These are phyloP conservation scores for Boechera divaricarpa DNA, from an alignment of 345 rosid genomes.

Conservation along the genomic window DNA sequence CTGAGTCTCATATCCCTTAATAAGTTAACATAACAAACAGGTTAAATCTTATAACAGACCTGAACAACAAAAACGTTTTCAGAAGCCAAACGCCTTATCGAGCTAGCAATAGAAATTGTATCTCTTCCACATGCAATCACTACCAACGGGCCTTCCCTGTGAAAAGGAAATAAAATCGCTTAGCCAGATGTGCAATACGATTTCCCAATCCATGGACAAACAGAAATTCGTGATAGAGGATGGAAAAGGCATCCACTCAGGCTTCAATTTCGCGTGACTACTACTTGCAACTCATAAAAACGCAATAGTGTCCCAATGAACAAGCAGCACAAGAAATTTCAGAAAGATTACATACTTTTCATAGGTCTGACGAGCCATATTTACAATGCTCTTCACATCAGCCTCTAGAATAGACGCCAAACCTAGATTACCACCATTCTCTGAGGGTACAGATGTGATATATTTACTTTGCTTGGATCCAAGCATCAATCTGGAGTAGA, in stretches of 20 bases:
- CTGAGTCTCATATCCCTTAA: slow-evolving; percentile 2
- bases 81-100: slow-evolving; percentile 83
- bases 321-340: not conserved
- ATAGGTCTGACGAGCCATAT: slow-evolving; percentile 70
- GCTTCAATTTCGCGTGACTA: not conserved
- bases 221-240: not conserved
- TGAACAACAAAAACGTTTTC: slow-evolving; percentile 89
- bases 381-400: slow-evolving; percentile 76
- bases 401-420: slow-evolving; percentile 80
- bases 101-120: slow-evolving; percentile 86
- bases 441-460: slow-evolving; percentile 43
- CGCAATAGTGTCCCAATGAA: not conserved
- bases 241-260: not conserved
- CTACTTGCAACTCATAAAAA: slow-evolving; percentile 6
- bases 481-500: slow-evolving; percentile 56
- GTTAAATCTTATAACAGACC: slow-evolving; percentile 51
- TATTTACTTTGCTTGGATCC: slow-evolving; percentile 49
- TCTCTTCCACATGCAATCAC: slow-evolving; percentile 97
- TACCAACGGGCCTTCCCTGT: slow-evolving; percentile 93
- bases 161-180: slow-evolving; percentile 19
- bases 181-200: slow-evolving; percentile 6
- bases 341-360: slow-evolving; percentile 66
- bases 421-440: slow-evolving; percentile 72
- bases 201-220: not conserved
- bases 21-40: slow-evolving; percentile 18